Conservation (phyloP, 805 yeast genomes). For the Osmozyma mogii region DNA sequence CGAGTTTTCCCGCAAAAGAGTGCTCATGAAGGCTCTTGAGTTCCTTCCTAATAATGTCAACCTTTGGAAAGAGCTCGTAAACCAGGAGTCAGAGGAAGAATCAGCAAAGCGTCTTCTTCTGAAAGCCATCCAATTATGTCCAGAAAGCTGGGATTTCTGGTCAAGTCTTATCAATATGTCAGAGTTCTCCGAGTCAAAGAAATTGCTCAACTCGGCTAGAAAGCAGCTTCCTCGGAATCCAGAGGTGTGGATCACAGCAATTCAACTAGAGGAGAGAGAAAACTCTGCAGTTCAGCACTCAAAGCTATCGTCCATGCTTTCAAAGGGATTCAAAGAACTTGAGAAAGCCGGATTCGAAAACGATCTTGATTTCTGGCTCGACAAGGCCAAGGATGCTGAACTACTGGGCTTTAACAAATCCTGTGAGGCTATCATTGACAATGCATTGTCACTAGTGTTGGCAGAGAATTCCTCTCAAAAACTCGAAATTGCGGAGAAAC, state of each 20-base stretch:
- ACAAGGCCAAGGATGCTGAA: slow-evolving; percentile 49
- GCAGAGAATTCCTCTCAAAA: slow-evolving; percentile 46
- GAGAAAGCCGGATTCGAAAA: slow-evolving; percentile 15
- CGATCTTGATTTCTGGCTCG: slow-evolving; percentile 43
- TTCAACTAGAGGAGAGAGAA: slow-evolving; percentile 56
- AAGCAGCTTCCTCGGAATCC: slow-evolving; percentile 23
- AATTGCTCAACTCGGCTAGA: slow-evolving; percentile 53
- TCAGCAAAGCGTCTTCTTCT: slow-evolving; percentile 46
- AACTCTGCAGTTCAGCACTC: slow-evolving; percentile 32
- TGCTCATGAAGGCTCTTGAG: slow-evolving; percentile 67
- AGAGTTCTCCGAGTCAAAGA: slow-evolving; percentile 41
- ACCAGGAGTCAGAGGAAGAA: slow-evolving; percentile 44
- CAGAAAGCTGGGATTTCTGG: slow-evolving; percentile 63
- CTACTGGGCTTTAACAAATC: slow-evolving; percentile 37
- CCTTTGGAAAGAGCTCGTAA: slow-evolving; percentile 66
- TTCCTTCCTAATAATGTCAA: slow-evolving; percentile 45
- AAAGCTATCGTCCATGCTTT: slow-evolving; percentile 41
- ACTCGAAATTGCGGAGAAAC: too few species aligned
- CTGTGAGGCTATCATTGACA: slow-evolving; percentile 45
- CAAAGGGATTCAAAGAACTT: slow-evolving; percentile 38
- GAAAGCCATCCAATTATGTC: slow-evolving; percentile 65
- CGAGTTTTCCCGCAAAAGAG: slow-evolving; percentile 39
- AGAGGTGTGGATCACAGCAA: slow-evolving; percentile 61
- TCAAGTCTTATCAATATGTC: slow-evolving; percentile 43
- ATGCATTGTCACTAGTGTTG: slow-evolving; percentile 30